phyloP scores from a whole-genome alignment of 306 rosid genomes.

The Betula pendula region DNA sequence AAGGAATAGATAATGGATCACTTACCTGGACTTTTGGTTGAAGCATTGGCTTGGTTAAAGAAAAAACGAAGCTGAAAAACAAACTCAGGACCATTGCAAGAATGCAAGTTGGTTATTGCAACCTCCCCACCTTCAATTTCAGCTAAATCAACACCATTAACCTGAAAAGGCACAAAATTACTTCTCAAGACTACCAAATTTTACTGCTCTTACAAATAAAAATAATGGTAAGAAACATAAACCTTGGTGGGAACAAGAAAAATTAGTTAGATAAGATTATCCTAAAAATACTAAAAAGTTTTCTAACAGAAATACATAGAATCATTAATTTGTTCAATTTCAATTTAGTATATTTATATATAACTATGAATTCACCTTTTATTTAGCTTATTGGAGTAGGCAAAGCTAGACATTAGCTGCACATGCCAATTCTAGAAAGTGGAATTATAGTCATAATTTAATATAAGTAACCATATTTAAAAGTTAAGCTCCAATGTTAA shows the following conservation, averaged over 20 bases:
- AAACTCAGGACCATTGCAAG: constrained; percentile 67
- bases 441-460: too few relatives aligned
- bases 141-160: constrained; percentile 52
- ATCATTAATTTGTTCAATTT: too few relatives aligned
- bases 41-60: background rate
- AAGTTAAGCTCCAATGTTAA: background rate
- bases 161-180: constrained; percentile 34
- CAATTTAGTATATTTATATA: too few relatives aligned
- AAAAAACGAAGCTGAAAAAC: constrained; percentile 53
- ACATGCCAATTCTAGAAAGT: too few relatives aligned
- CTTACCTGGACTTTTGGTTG: constrained; percentile 27
- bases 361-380: too few relatives aligned
- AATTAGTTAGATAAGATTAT: background rate
- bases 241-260: background rate
- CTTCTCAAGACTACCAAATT: background rate
- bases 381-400: too few relatives aligned
- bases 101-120: constrained; percentile 60
- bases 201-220: background rate
- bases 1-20: background rate
- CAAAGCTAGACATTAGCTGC: too few relatives aligned
- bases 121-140: constrained; percentile 67
- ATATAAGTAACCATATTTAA: background rate
- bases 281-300: background rate
- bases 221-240: background rate
- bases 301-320: too few relatives aligned